Evolutionary conservation across 352 stramenopile species (phyloP).

Genomic region (Pythium brachiatum): DNA sequence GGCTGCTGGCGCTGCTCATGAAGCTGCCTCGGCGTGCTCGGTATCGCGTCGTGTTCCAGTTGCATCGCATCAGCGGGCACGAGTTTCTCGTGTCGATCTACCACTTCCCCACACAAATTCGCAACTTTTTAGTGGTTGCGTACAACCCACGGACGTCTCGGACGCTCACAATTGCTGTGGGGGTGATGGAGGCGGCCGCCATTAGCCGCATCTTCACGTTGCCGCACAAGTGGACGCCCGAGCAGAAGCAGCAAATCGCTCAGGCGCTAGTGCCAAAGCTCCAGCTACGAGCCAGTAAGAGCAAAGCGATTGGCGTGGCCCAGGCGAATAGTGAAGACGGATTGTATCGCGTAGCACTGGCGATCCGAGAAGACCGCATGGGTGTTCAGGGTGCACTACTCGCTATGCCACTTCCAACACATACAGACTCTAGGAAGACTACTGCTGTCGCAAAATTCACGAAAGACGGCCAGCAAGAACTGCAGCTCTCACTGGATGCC

Average conservation of each 20-base stretch:
- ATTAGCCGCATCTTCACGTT: conserved; percentile 37
- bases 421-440: conserved; percentile 18
- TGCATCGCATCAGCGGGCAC: conserved; percentile 34
- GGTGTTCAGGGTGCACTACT: conserved; percentile 27
- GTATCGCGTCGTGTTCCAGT: conserved; percentile 44
- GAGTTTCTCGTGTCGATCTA: conserved; percentile 57
- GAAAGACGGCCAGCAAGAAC: conserved; percentile 26
- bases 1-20: conserved; percentile 38
- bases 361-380: conserved; percentile 31
- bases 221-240: conserved; percentile 41
- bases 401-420: conserved; percentile 18
- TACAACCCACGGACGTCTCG: conserved; percentile 46
- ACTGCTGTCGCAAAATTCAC: conserved; percentile 39
- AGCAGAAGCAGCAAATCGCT: conserved; percentile 50
- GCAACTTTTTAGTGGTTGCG: conserved; percentile 49
- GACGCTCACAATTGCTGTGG: conserved; percentile 38
- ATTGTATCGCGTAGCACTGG: conserved; percentile 36
- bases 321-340: not conserved
- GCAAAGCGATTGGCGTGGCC: not conserved
- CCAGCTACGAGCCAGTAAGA: conserved; percentile 23
- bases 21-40: conserved; percentile 44
- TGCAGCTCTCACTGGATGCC: conserved; percentile 27
- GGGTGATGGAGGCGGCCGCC: conserved; percentile 41
- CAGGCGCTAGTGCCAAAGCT: conserved; percentile 33
- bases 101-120: conserved; percentile 52